Evolutionary conservation across 225 moss, liverwort and hornwort species (phyloP).

Genomic region (Ulota crispa): DNA sequence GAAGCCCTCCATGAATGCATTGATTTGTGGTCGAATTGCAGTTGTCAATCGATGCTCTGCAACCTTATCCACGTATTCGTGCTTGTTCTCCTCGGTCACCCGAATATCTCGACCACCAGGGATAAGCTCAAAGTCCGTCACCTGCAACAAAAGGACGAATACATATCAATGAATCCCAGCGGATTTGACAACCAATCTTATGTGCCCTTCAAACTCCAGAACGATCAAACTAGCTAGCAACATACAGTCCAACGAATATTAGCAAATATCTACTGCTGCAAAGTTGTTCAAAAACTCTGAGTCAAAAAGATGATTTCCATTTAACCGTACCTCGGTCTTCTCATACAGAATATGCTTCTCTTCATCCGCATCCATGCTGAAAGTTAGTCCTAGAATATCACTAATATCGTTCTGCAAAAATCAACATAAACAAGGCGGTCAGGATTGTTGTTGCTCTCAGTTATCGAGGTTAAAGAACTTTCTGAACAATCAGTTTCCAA

Average conservation of each 20-base stretch:
- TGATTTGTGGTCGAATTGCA: slow-evolving; percentile 96
- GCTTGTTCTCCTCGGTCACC: slow-evolving; percentile 96
- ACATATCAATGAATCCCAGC: neutral
- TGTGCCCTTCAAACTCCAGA: neutral
- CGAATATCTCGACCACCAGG: slow-evolving; percentile 88
- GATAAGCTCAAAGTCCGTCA: slow-evolving; percentile 94
- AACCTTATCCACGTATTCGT: slow-evolving; percentile 94
- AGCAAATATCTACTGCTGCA: neutral
- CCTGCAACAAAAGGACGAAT: slow-evolving; percentile 44
- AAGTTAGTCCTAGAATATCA: slow-evolving; percentile 87
- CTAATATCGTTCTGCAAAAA: slow-evolving; percentile 80
- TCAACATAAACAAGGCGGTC: slow-evolving; percentile 8
- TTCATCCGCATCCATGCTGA: slow-evolving; percentile 99
- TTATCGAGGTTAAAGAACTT: neutral
- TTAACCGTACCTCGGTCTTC: slow-evolving; percentile 76
- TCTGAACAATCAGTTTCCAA: neutral
- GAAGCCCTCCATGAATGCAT: slow-evolving; percentile 88
- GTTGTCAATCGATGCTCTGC: slow-evolving; percentile 98
- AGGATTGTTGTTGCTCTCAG: neutral
- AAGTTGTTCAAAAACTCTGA: neutral
- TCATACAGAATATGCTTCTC: slow-evolving; percentile 98
- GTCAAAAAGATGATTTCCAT: neutral
- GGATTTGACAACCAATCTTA: neutral
- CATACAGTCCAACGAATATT: neutral
- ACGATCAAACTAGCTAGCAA: neutral